Evolutionary conservation across 1,284 basidiomycete genomes (phyloP), one percentile per base, ranked within the genome.

Genomic region (Butyriboletus appendiculatus): DNA sequence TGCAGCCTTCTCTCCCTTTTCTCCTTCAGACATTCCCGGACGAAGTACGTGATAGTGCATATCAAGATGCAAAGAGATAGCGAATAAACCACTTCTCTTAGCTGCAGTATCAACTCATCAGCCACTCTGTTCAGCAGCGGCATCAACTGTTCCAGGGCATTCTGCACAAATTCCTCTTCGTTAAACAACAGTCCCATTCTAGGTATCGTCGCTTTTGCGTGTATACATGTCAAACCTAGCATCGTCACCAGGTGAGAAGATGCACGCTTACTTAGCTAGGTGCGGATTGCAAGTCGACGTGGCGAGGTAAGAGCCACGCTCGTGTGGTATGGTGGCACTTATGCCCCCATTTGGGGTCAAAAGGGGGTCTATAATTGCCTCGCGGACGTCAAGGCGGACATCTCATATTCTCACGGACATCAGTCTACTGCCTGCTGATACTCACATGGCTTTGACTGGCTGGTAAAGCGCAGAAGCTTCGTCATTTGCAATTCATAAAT

Each of bases 121-220:
- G 40, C 47, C n/a, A 57, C 22, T 7, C 26, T 42, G 16, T 43
- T 33, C 41, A 70, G 32, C 26, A 65, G 45, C 12, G 67, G 67
- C 38, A 35, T 53, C 52, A 65, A 10, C 5, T 56, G 47, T 14
- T 30, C 33, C 48, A 68, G 49, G 20, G 39, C 26, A 6, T 14
- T 42, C 15, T 43, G 56, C 38, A 59, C 62, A 0, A 68, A 37
- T 50, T 55, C 55, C 4, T 57, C 44, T 38, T 66, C 65, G 45
- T 67, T 46, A 11, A 68, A n/a, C 6, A 65, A 40, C 3, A 67
- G 15, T 5, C 59, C 65, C 64, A 65, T 65, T 28, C 5, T 39
- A 18, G 11, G 38, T 28, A 12, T 5, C 16, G 33, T 49, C 28
- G 15, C 30, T 33, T 16, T 22, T 39, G 37, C 24, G 43, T 22